Base-by-base conservation (phyloP, 2,329 filamentous ascomycete species). In the Chrysoporthe deuterocubensis region DNA sequence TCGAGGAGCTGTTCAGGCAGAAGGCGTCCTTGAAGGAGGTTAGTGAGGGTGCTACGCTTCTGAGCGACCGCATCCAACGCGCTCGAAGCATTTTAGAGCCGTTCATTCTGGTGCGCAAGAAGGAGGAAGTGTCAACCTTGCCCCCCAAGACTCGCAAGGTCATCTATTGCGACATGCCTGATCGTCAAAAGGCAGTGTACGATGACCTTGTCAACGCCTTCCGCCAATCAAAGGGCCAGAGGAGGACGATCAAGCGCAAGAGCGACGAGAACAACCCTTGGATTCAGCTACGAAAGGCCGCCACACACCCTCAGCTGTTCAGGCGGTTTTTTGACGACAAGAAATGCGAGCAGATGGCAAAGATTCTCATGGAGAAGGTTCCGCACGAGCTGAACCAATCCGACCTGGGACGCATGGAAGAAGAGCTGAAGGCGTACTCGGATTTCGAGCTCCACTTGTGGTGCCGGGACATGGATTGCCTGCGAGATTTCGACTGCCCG, bases 61-160 rank as follows among this genome's bases (percentile, higher is more conserved):
- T 96, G 32, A 90, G 89, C 57, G 93, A 97, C 76, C 90, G 96
- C 54, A 96, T 98, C 67, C 88, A 89, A 67, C 88, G 94, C 57
- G 96, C 96, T 2, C 90, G 94, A 65, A 93, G 92, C 0, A 99
- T 99, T 83, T 88, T 99, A 75, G 93, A 94, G 34, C 96, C 96
- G 0, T 99, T 99, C 76, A 96, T 99, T 65, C 83, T 99, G 2
- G 93, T 97, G 71, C 88, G 96, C 8, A 95, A 96, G 81, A 99
- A 99, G 81, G 89, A 92, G 61, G 94, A 98, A 75, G 94, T 97
- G 9, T 82, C 83, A 59, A 91, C 96, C 75, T 85, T 99, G 71
- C 94, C 96, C 0, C 83, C 85, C 63, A 98, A 98, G 81, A 89
- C 87, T 13, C 89, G 89, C 69, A 88, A 89, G 3, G 90, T 97